Evolutionary conservation across 1,284 basidiomycete species (phyloP).

Genomic region (Apiotrichum akiyoshidainum): DNA sequence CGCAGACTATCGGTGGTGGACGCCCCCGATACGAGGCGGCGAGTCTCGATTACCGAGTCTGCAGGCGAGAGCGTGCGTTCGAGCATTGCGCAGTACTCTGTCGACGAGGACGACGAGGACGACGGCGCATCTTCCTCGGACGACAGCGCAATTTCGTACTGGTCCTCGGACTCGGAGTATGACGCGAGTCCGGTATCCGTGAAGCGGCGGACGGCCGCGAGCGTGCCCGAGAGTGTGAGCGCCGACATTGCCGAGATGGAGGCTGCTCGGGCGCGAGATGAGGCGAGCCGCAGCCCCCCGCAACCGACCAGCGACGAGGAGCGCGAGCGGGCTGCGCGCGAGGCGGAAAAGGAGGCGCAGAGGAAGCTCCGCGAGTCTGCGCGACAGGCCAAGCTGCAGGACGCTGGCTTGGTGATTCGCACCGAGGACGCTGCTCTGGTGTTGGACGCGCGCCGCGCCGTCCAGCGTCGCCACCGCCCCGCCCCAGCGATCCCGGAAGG

Average conservation of each 20-base stretch:
- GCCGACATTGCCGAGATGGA: too few species aligned
- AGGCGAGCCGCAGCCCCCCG: slow-evolving; percentile 37
- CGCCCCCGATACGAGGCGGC: background rate
- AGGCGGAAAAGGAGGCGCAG: background rate
- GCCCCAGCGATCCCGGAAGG: slow-evolving; percentile 8
- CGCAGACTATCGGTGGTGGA: background rate
- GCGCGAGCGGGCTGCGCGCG: too few species aligned
- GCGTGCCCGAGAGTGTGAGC: too few species aligned
- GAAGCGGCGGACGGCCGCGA: too few species aligned
- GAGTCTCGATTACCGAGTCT: background rate
- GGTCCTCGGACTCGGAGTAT: slow-evolving; percentile 35
- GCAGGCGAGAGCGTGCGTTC: background rate
- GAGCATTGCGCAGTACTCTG: slow-evolving; percentile 10
- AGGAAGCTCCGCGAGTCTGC: slow-evolving; percentile 23
- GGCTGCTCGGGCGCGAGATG: background rate
- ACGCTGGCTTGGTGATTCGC: slow-evolving; percentile 73
- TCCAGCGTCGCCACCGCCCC: slow-evolving; percentile 6
- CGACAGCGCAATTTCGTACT: slow-evolving; percentile 41
- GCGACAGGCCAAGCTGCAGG: slow-evolving; percentile 68
- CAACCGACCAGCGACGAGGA: background rate
- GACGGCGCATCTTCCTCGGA: slow-evolving; percentile 36
- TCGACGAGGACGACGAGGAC: slow-evolving; percentile 22
- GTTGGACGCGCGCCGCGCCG: background rate
- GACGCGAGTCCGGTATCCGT: slow-evolving; percentile 30
- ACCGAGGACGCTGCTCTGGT: slow-evolving; percentile 39